Percentiles rank a stretch among this genome's conserved stretches.
phyloP scores from a whole-genome alignment of 495 filamentous ascomycete species.

The Aspergillus cavernicola region DNA sequence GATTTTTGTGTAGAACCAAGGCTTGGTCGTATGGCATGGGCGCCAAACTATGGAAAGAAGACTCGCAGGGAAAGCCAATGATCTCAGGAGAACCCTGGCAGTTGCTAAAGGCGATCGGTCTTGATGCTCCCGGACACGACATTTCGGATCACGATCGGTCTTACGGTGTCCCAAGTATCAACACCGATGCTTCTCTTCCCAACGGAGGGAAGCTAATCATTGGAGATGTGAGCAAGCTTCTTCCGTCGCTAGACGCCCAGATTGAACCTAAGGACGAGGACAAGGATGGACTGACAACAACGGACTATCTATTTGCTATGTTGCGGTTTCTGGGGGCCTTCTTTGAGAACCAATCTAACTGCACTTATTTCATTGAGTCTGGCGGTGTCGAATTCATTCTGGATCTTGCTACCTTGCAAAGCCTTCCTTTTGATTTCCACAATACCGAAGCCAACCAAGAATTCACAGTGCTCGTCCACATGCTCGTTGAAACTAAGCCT shows the following conservation, averaged over 20 bases:
- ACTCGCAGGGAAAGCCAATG: constrained; percentile 30
- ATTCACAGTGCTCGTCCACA: constrained; percentile 68
- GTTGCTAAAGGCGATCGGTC: constrained; percentile 35
- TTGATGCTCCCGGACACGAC: constrained; percentile 19
- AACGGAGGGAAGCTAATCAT: constrained; percentile 35
- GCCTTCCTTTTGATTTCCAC: constrained; percentile 71
- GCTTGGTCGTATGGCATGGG: constrained; percentile 67
- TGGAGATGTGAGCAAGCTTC: constrained; percentile 30
- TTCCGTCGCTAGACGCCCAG: constrained; percentile 23
- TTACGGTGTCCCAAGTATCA: constrained; percentile 33
- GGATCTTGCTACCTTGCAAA: constrained; percentile 74
- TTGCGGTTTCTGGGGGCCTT: constrained; percentile 74
- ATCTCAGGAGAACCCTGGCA: constrained; percentile 31
- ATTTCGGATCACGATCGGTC: constrained; percentile 24
- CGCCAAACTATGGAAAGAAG: constrained; percentile 69
- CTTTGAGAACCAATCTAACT: constrained; percentile 71
- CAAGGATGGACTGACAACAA: constrained; percentile 46
- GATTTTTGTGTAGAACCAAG: constrained; percentile 62
- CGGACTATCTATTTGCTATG: constrained; percentile 70
- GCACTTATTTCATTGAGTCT: constrained; percentile 67
- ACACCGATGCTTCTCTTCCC: constrained; percentile 28
- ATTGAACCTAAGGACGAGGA: constrained; percentile 48
- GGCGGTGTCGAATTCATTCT: constrained; percentile 83
- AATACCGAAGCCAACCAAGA: constrained; percentile 60
- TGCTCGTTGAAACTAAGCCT: constrained; percentile 78